Percentiles rank a stretch among this genome's conserved stretches.
Evolutionary conservation across 257 asterid genomes (phyloP).

Genomic region (Nicotiana noctiflora): DNA sequence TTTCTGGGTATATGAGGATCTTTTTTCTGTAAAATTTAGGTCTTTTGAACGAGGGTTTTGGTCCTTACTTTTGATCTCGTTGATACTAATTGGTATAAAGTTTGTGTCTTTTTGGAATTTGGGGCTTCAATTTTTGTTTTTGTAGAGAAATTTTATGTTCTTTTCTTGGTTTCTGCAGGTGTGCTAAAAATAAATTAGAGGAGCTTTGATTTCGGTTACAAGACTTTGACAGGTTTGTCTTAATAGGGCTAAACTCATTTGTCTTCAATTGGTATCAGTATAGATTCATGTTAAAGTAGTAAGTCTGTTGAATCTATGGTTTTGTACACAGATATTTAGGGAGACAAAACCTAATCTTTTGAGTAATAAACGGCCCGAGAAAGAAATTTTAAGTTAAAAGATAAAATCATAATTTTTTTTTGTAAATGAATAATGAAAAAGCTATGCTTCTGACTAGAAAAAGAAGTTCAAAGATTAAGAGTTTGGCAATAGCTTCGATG

Average conservation of each 20-base stretch:
- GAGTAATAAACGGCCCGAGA: neutral
- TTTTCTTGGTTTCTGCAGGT: neutral
- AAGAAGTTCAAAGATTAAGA: neutral
- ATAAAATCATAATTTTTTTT: neutral
- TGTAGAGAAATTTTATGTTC: no score
- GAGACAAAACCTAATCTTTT: neutral
- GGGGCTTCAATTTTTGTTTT: neutral
- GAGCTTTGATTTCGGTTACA: conserved; percentile 1
- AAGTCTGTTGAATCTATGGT: neutral
- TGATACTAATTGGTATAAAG: neutral
- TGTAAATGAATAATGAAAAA: neutral
- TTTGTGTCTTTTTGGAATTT: neutral
- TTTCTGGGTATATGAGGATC: neutral
- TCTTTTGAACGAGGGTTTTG: neutral
- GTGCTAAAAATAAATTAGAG: neutral
- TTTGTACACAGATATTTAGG: neutral
- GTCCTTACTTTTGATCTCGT: neutral
- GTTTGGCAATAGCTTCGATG: neutral
- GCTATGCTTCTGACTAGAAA: neutral
- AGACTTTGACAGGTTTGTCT: neutral
- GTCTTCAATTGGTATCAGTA: neutral
- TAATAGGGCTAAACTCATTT: neutral
- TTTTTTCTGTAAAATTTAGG: neutral
- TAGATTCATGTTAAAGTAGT: neutral
- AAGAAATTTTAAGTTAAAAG: neutral